phyloP scores from a whole-genome alignment of 768 basidiomycete genomes.

The Multifurca ochricompacta region DNA sequence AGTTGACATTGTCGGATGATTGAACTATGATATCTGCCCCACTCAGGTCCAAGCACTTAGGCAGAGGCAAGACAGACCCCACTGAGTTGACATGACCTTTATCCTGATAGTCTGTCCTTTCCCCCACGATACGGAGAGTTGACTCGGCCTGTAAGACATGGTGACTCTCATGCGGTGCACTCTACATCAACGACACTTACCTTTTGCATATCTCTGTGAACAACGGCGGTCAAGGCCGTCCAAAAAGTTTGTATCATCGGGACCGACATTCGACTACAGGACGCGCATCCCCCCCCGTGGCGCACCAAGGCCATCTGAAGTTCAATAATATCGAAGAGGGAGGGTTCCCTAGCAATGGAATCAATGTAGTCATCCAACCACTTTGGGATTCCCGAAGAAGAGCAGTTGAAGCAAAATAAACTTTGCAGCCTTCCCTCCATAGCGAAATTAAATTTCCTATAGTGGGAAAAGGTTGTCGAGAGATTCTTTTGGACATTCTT shows the following conservation, averaged over 20 bases:
- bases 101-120: too few relatives aligned
- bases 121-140: background rate
- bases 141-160: conserved; percentile 1
- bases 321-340: background rate
- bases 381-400: background rate
- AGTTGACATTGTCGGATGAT: conserved; percentile 2
- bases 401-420: background rate
- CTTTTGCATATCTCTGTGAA: background rate
- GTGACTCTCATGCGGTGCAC: background rate
- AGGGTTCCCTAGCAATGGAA: background rate
- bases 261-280: background rate
- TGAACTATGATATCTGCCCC: conserved; percentile 1
- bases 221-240: background rate
- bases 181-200: background rate
- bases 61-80: background rate
- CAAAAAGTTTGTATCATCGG: background rate
- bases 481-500: background rate
- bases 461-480: background rate
- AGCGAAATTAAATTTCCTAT: background rate
- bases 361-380: conserved; percentile 5
- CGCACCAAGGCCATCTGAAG: background rate
- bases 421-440: background rate
- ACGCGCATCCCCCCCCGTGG: background rate
- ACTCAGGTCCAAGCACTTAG: background rate
- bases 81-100: background rate